Evolutionary conservation across 73 alveolate genomes (phyloP), one percentile per base, ranked within the genome.

Genomic region (Paramecium primaurelia): DNA sequence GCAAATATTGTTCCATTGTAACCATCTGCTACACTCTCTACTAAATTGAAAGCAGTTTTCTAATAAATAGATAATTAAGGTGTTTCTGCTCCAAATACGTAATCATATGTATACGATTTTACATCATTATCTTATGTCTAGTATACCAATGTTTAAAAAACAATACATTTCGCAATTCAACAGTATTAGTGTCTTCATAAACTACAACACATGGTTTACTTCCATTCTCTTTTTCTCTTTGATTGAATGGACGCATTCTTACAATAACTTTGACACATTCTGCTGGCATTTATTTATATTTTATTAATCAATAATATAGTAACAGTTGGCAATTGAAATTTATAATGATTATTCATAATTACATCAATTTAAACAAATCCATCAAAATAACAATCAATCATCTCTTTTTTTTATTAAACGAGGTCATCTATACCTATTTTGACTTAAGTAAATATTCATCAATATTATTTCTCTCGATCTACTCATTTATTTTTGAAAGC

Each of bases 21-120:
- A 58, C 99, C 99, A 86, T 97, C 99, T 7, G 97, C 96, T 10
- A 96, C 98, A 40, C 98, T 95, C 86, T 98, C 99, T 16, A 98
- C 99, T 40, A 98, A 94, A 6, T 99, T 98, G 91, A 97, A 98
- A 11, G 99, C 99, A 11, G 99, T 95, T 80, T 98, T 98, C 73
- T 98, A 98, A 93, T 98, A 98, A 9, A 98, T 97, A 85, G 86
- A 92, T 44, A 95, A 75, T 93, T 98, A 97, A 5, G 97, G 73
- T 8, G 98, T 93, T 34, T 97, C 98, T 93, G 93, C 96, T 10
- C 97, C 99, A 92, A 95, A 98, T 4, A 98, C 99, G 77, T 95
- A 93, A 87, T 98, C 99, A 92, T 95, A 98, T 16, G 98, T 96
- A 85, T 96, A 98, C 12, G 71, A 47, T 92, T 85, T 92, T 26